Evolutionary conservation across 2,329 filamentous ascomycete genomes (phyloP).

Genomic region (Cladophialophora bantiana): DNA sequence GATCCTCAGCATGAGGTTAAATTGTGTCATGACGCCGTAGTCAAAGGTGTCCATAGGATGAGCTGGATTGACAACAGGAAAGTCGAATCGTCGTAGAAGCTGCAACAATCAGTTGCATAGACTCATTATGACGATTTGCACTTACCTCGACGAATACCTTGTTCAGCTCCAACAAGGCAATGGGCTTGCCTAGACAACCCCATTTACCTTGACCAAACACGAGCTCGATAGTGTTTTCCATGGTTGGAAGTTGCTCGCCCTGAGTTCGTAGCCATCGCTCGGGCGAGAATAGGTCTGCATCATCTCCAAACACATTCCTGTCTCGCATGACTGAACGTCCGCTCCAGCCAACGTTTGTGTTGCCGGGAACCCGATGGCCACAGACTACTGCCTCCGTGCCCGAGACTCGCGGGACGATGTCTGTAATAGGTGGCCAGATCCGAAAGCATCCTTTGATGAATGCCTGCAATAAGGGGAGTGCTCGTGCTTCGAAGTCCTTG

Average conservation of each 20-base stretch:
- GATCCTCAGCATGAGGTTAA: conserved; percentile 1
- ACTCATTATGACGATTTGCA: neutral
- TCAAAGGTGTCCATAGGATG: conserved; percentile 6
- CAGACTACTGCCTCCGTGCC: conserved; percentile 47
- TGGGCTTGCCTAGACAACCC: conserved; percentile 5
- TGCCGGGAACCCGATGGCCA: conserved; percentile 1
- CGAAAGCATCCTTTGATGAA: conserved; percentile 59
- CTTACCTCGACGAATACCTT: conserved; percentile 2
- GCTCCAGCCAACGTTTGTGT: conserved; percentile 8
- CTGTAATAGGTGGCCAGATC: conserved; percentile 54
- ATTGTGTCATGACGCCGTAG: conserved; percentile 1
- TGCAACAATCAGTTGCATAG: neutral
- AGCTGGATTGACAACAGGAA: neutral
- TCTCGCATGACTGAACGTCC: neutral
- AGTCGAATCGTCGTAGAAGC: neutral
- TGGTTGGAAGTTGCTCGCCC: neutral
- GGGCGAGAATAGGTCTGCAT: neutral
- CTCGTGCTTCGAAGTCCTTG: conserved; percentile 11
- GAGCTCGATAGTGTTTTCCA: neutral
- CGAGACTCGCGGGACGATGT: conserved; percentile 46
- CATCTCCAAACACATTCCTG: neutral
- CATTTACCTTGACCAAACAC: conserved; percentile 1
- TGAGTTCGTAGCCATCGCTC: neutral
- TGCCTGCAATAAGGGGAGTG: conserved; percentile 56
- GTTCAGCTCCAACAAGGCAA: conserved; percentile 2